These are phyloP conservation scores for Termitomyces sp. DNA, from an alignment of 768 basidiomycete species.

Conservation along the genomic window DNA sequence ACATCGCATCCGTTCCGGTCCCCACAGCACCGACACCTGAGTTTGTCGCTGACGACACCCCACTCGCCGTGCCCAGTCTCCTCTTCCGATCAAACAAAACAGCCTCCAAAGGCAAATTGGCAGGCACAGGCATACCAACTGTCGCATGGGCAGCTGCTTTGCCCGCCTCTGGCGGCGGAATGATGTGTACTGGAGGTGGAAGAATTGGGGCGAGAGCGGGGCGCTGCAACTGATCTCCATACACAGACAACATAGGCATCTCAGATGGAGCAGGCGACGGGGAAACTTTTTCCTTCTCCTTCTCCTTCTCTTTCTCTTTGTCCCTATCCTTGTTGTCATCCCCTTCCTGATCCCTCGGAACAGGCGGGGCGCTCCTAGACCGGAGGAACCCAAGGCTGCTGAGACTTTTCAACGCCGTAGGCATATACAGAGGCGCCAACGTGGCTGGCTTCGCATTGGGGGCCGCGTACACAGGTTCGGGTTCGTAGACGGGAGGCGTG, in stretches of 20 bases:
- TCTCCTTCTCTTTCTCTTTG: not conserved
- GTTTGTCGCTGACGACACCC: constrained; percentile 5
- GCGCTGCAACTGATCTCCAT: not conserved
- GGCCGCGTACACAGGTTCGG: not conserved
- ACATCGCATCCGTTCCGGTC: not conserved
- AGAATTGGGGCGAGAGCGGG: not conserved
- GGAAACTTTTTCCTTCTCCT: not conserved
- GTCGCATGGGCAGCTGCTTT: constrained; percentile 16
- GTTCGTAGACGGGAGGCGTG: constrained; percentile 6
- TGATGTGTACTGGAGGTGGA: not conserved
- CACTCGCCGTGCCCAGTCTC: constrained; percentile 25
- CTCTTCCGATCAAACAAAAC: constrained; percentile 63
- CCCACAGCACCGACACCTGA: not conserved
- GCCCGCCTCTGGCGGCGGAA: constrained; percentile 9
- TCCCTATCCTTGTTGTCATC: constrained; percentile 3
- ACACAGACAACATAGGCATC: not conserved
- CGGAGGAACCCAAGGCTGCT: constrained; percentile 45
- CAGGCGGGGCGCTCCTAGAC: constrained; percentile 54
- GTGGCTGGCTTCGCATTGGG: constrained; percentile 14
- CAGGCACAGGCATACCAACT: constrained; percentile 37
- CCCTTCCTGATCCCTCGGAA: constrained; percentile 30
- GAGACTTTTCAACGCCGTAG: constrained; percentile 38
- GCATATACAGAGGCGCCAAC: constrained; percentile 23
- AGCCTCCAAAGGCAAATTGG: constrained; percentile 51
- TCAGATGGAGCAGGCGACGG: not conserved